Evolutionary conservation across 2,329 filamentous ascomycete genomes (phyloP), one percentile per base, ranked within the genome.

Genomic region (Fusarium falciforme): DNA sequence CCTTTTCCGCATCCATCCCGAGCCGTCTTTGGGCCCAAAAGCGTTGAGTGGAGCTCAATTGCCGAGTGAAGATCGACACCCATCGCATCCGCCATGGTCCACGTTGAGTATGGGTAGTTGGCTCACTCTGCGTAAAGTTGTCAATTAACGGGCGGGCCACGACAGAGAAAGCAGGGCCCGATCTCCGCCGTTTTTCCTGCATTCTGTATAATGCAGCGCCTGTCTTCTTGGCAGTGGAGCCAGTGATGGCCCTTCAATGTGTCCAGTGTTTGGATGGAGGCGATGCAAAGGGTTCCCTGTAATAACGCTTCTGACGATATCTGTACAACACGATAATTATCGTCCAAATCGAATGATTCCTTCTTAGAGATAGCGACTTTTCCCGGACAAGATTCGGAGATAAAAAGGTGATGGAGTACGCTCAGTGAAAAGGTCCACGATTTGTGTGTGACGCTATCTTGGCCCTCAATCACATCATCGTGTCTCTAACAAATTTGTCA

Each of bases 151-250:
- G 25, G 9, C 25, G 25, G 2, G 17, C 10, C 25, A 4, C 2
- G 22, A 7, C 6, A 29, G 25, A 29, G 14, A 11, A 12, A 6
- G 3, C 25, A 2, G 10, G 7, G 25, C 16, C 8, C 10, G 2
- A 29, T n/a, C 8, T 29, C 8, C 5, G 25, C 9, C 1, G 6
- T n/a, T 27, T 49, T 27, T 2, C 6, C 2, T 7, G 9, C 0
- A 11, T 6, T n/a, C 5, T 29, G 5, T 2, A 27, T 7, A 4
- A 6, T 4, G 2, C 9, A 2, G 2, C 2, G 44, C 1, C 8
- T 2, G 2, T n/a, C 25, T 27, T 0, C 25, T 29, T 49, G 16
- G 25, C 3, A 49, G 6, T 29, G 25, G 25, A 7, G 42, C 9
- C 42, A 9, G 4, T 16, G 14, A 29, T 29, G 27, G 27, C 8